Conservation (phyloP, 345 rosid species). For the Moricandia arvensis region DNA sequence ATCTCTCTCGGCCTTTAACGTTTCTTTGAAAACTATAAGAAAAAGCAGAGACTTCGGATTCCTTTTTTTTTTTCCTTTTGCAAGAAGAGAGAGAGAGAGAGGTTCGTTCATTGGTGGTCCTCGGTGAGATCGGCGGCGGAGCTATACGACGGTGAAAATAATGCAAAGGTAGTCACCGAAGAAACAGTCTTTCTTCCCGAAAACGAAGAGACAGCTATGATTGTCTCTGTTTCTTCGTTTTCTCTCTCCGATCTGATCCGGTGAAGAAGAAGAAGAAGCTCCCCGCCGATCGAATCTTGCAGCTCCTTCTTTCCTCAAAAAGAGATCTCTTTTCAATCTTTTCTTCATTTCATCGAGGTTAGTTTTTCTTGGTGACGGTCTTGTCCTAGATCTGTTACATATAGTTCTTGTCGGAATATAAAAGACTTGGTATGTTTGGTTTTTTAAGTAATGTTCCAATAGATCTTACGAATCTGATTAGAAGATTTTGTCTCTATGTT, state of each 20-base stretch:
- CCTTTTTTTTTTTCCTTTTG: conserved; percentile 27
- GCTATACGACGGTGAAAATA: conserved; percentile 23
- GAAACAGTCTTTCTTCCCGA: conserved; percentile 26
- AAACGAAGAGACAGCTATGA: conserved; percentile 23
- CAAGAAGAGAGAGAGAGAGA: conserved; percentile 19
- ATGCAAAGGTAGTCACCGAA: conserved; percentile 5
- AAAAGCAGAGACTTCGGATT: conserved; percentile 40
- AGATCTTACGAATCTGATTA: neutral
- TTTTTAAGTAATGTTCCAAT: neutral
- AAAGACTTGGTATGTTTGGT: neutral
- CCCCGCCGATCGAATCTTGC: conserved; percentile 5
- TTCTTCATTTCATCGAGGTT: conserved; percentile 24
- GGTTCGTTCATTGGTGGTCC: conserved; percentile 5
- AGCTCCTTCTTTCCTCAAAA: neutral
- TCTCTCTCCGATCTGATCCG: conserved; percentile 29
- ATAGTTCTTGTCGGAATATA: conserved; percentile 5
- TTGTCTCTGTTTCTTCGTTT: conserved; percentile 28
- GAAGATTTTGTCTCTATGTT: neutral
- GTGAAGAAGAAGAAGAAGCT: conserved; percentile 28
- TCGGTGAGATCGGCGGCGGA: conserved; percentile 25
- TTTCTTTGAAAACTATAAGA: conserved; percentile 39
- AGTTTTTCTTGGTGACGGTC: neutral
- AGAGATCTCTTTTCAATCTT: neutral
- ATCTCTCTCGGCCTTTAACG: neutral
- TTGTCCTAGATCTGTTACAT: conserved; percentile 28